Evolutionary conservation across 1,284 basidiomycete genomes (phyloP), one percentile per base, ranked within the genome.

Genomic region (Leccinum ambiguum): DNA sequence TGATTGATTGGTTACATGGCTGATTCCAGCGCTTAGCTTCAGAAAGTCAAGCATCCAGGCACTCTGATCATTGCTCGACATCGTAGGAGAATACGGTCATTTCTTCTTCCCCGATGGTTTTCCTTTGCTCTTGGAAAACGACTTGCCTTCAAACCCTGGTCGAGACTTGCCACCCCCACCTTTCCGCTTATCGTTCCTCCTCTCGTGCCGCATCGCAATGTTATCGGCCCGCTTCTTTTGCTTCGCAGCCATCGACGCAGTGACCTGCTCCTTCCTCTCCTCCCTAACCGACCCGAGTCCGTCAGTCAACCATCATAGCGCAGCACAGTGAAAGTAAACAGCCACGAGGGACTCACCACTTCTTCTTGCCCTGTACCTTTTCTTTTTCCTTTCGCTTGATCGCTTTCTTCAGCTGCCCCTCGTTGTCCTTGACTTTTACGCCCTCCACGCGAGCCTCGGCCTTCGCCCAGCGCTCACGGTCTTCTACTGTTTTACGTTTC

Each of bases 161-260:
- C 92, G 79, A 8, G 85, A 85, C 78, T 93, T 93, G n/a, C 84
- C 83, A 63, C 84, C 86, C 83, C 82, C 77, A 2, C 91, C 88
- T 69, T 87, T 86, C 68, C 84, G 82, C 79, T 89, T 93, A 64
- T 94, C 92, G 68, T 88, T 90, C 75, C 84, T 84, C 45, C 90
- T 83, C 72, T 97, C 93, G 65, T 88, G 86, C 11, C 93, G 86
- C 77, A 84, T 84, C 0, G 92, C 91, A 69, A 97, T 91, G 74
- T 98, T 97, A 73, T 96, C 94, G 18, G 88, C 75, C 4, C 94
- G 84, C 79, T 97, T 97, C 81, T 95, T 94, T 78, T 93, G 89
- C 73, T 86, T 88, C 39, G 91, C 91, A 2, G 89, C 89, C 84
- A 93, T 91, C 4, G 88, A 83, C 18, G 86, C 83, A 7, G 83